Conservation (phyloP, 2,329 filamentous ascomycete species). For the Penicillium olsonii region DNA sequence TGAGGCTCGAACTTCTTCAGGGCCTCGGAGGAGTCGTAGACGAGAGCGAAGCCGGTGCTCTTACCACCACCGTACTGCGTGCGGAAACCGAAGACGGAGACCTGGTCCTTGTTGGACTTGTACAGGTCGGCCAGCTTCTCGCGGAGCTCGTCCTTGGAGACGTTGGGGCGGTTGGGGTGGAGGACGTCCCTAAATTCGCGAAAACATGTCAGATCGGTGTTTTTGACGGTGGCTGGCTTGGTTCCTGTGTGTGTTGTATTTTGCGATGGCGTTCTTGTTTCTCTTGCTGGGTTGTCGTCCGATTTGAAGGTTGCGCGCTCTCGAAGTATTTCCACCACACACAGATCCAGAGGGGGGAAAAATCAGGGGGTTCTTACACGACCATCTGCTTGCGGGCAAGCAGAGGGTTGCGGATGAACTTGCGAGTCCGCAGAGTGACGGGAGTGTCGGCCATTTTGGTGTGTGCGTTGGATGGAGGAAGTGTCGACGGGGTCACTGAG, state of each 20-base stretch:
- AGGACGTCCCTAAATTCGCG: constrained; percentile 79
- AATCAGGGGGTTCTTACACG: constrained; percentile 69
- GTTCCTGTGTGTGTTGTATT: constrained; percentile 11
- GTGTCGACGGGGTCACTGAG: constrained; percentile 20
- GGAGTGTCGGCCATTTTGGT: constrained; percentile 77
- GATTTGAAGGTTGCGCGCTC: constrained; percentile 12
- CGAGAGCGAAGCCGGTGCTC: constrained; percentile 96
- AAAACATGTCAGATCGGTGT: constrained; percentile 25
- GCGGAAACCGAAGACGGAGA: constrained; percentile 97
- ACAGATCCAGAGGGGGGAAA: constrained; percentile 17
- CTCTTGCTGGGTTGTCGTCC: constrained; percentile 5
- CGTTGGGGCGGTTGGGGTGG: constrained; percentile 96
- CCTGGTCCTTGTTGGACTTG: constrained; percentile 97
- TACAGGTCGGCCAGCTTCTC: constrained; percentile 92
- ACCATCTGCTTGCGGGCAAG: constrained; percentile 99
- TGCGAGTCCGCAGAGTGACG: constrained; percentile 93
- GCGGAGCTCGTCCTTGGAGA: constrained; percentile 98
- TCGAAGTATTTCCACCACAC: constrained; percentile 14
- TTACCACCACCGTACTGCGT: constrained; percentile 99
- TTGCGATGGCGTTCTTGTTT: constrained; percentile 6
- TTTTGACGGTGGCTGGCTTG: background rate
- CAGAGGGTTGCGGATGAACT: constrained; percentile 99
- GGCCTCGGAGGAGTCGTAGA: constrained; percentile 97
- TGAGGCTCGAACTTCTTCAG: constrained; percentile 99
- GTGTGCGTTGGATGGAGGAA: constrained; percentile 32